phyloP scores from a whole-genome alignment of 2,329 filamentous ascomycete genomes.

The Curvularia sp. region DNA sequence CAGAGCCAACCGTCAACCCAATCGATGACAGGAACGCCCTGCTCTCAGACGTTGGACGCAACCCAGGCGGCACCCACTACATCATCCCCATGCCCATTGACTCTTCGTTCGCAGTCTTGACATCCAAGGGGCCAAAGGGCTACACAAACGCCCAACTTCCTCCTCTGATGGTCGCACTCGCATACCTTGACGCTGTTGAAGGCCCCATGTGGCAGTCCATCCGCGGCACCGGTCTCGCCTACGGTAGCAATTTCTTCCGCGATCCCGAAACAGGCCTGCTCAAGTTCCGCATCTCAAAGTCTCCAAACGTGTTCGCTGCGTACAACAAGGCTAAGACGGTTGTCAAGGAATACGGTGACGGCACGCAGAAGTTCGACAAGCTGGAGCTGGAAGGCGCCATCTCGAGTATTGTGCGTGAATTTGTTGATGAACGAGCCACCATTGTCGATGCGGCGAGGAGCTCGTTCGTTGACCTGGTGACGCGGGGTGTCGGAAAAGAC shows the following conservation, averaged over 20 bases:
- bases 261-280: constrained; percentile 81
- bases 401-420: constrained; percentile 82
- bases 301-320: constrained; percentile 86
- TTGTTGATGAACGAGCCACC: constrained; percentile 88
- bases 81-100: constrained; percentile 93
- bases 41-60: constrained; percentile 76
- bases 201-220: constrained; percentile 94
- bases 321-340: constrained; percentile 78
- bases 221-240: constrained; percentile 90
- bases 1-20: constrained; percentile 66
- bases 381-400: constrained; percentile 89
- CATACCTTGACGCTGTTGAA: constrained; percentile 92
- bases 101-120: constrained; percentile 84
- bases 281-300: constrained; percentile 87
- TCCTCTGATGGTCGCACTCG: constrained; percentile 83
- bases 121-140: constrained; percentile 74
- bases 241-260: constrained; percentile 80
- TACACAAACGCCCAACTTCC: constrained; percentile 80
- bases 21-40: constrained; percentile 73
- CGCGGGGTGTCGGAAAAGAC: constrained; percentile 75
- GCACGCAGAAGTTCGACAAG: constrained; percentile 74
- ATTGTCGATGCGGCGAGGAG: constrained; percentile 81
- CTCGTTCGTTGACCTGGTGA: constrained; percentile 82
- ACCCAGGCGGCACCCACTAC: constrained; percentile 76
- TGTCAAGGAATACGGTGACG: constrained; percentile 76